These are phyloP conservation scores for Juglanconis oblonga DNA, from an alignment of 2,329 filamentous ascomycete species.

Conservation along the genomic window DNA sequence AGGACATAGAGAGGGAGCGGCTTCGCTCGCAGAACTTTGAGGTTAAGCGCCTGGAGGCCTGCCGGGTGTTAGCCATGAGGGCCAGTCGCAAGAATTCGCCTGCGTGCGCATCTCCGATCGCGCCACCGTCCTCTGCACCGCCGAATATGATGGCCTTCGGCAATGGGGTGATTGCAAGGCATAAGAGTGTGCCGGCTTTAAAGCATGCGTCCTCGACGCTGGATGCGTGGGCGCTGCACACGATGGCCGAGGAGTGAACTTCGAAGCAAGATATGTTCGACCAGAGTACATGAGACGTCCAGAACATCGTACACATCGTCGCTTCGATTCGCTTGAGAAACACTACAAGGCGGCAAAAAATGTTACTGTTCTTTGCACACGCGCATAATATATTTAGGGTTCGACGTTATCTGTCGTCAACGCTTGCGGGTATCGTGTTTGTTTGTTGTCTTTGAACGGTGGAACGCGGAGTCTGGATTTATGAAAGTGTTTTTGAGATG, in stretches of 20 bases:
- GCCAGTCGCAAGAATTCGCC: constrained; percentile 15
- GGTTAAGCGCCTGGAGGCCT: constrained; percentile 42
- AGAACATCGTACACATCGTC: background rate
- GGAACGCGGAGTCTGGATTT: background rate
- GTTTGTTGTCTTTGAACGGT: background rate
- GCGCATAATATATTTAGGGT: background rate
- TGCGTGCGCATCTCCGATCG: background rate
- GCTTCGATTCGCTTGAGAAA: background rate
- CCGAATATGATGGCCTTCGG: constrained; percentile 9
- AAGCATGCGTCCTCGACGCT: constrained; percentile 14
- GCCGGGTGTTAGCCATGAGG: constrained; percentile 33
- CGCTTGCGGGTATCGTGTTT: background rate
- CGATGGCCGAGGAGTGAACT: constrained; percentile 14
- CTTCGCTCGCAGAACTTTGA: constrained; percentile 51
- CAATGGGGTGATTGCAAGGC: background rate
- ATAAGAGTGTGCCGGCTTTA: constrained; percentile 7
- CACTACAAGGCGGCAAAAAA: background rate
- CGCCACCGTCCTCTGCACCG: constrained; percentile 11
- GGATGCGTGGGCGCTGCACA: constrained; percentile 11
- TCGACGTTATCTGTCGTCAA: background rate
- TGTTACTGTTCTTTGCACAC: background rate
- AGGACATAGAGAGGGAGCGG: constrained; percentile 43
- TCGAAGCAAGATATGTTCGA: background rate
- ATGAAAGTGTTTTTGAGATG: background rate
- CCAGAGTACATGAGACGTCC: background rate